Percentiles rank a stretch among this genome's conserved stretches.
Conservation (phyloP, 2,329 filamentous ascomycete genomes). For the Nemania abortiva region DNA sequence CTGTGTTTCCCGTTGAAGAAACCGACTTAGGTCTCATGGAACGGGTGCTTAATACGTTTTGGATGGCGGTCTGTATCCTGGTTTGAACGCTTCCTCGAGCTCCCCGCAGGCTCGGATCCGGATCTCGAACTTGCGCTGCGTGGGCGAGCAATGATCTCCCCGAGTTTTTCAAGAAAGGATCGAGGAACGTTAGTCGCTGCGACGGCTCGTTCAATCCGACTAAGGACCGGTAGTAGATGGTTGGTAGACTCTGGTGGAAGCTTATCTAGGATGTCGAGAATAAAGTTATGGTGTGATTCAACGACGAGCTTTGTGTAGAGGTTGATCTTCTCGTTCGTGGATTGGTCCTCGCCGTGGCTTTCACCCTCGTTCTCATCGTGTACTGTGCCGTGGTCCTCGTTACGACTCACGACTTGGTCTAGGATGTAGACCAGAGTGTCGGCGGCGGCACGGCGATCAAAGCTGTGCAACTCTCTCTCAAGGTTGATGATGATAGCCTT, state of each 20-base stretch:
- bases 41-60: constrained; percentile 45
- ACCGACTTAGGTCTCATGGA: neutral
- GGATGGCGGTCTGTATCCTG: constrained; percentile 41
- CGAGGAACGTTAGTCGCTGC: constrained; percentile 44
- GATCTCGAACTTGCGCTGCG: constrained; percentile 38
- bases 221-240: constrained; percentile 49
- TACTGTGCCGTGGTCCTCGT: constrained; percentile 48
- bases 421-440: constrained; percentile 63
- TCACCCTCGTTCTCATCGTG: neutral
- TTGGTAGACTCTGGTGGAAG: constrained; percentile 40
- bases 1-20: neutral
- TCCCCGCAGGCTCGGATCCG: constrained; percentile 18
- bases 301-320: constrained; percentile 43
- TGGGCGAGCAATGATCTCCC: constrained; percentile 48
- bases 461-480: constrained; percentile 53
- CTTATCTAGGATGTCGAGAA: constrained; percentile 57
- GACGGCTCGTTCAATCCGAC: constrained; percentile 50
- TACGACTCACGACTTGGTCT: constrained; percentile 57
- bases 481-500: constrained; percentile 56
- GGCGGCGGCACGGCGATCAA: constrained; percentile 60
- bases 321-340: constrained; percentile 13
- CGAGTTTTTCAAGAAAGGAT: constrained; percentile 50
- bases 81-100: constrained; percentile 43
- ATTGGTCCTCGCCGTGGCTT: constrained; percentile 4
- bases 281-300: constrained; percentile 52